Evolutionary conservation across 78 protist species (phyloP).

Genomic region (Dictyostelium capitatum): DNA sequence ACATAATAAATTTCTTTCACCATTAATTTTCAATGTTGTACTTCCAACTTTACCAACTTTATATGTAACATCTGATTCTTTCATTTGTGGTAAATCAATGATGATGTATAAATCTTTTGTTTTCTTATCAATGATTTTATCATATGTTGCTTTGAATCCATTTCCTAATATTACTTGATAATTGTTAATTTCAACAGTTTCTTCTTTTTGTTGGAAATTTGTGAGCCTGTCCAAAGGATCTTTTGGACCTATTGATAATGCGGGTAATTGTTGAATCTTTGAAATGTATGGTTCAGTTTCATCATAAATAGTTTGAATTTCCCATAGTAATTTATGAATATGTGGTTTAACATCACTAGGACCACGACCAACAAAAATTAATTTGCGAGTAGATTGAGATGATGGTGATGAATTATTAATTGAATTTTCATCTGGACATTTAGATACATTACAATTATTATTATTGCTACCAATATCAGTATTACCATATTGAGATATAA

Average conservation of each 20-base stretch:
- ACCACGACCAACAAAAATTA: too few relatives aligned
- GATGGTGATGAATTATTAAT: too few relatives aligned
- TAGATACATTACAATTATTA: neutral
- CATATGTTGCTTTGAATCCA: too few relatives aligned
- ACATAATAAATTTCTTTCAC: neutral
- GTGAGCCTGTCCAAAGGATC: neutral
- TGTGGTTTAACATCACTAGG: too few relatives aligned
- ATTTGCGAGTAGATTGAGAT: too few relatives aligned
- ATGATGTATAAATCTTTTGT: neutral
- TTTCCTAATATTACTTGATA: too few relatives aligned
- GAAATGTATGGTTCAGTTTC: neutral
- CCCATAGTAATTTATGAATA: neutral
- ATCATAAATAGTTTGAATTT: neutral
- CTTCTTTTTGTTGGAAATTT: neutral
- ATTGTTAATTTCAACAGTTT: neutral
- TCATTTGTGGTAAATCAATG: neutral
- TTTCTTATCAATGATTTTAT: neutral
- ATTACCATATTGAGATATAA: too few relatives aligned
- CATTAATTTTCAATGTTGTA: too few relatives aligned
- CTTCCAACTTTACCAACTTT: too few relatives aligned
- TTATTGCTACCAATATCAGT: too few relatives aligned
- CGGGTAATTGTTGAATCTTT: neutral
- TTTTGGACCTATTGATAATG: neutral
- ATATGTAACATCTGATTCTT: neutral
- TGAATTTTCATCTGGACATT: neutral